Base-by-base conservation (phyloP, 2,329 filamentous ascomycete species). In the Colletotrichum phormii region DNA sequence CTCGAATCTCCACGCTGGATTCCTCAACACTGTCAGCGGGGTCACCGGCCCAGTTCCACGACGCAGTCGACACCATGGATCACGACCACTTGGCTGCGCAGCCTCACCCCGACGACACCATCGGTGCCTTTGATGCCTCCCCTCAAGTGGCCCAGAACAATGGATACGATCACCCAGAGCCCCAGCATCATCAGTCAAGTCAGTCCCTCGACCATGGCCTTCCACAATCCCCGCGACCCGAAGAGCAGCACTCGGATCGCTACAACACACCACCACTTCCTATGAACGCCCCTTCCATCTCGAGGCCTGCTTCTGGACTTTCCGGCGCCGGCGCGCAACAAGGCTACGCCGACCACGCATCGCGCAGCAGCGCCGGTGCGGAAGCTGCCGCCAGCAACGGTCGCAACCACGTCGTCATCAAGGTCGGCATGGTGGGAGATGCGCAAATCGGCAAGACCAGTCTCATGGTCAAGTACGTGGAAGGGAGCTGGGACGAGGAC, bases 371-470 rank as follows among this genome's bases (percentile, higher is more conserved):
- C 64, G 81, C 80, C 22, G 80, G 84, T 64, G 80, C 79, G 33
- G 76, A 74, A 49, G 79, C 76, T 33, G 72, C 73, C 33, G 76
- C 80, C 74, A 77, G 77, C 71, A 88, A 88, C 75, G 87, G 88
- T 59, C 86, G 90, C 74, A 92, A 91, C 81, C 90, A 92, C 78
- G 97, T 99, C 49, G 97, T 99, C 70, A 98, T 99, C 88, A 99
- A 99, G 85, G 97, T 99, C 64, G 97, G 97, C 80, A 99, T 99
- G 97, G 97, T 99, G 58, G 97, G 97, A 59, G 97, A 99, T 85
- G 97, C 97, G 71, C 97, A 99, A 84, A 99, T 99, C 78, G 97
- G 97, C 80, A 99, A 99, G 89, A 99, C 97, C 22, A 98, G 95
- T 76, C 85, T 99, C 81, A 99, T 99, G 97, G 97, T 99, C 80